Evolutionary conservation across 164 flowering plant species (phyloP), one percentile per base, ranked within the genome.

Genomic region (Vitis labrusca): DNA sequence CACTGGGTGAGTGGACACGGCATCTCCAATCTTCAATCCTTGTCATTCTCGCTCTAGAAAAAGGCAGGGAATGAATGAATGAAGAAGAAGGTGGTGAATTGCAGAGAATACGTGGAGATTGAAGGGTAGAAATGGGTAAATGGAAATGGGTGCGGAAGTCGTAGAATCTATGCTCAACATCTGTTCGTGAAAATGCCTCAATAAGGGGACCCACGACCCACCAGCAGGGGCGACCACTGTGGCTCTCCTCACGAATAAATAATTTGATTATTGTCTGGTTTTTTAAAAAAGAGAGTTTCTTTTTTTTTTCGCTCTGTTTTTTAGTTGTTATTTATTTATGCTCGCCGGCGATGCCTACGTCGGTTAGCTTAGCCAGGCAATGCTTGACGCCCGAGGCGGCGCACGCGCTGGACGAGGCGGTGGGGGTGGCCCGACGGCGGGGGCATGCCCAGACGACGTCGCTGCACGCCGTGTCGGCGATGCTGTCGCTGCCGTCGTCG

Each of bases 371-470:
- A 10, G 93, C 91, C 30, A 67, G 89, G 81, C 91, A 87, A 84
- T 89, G 93, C 81, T 71, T 89, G 16, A 84, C 91, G 0, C 62
- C 77, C 9, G 91, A 87, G 30, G 84, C 91, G 1, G 83, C 84
- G 6, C 73, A 71, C 61, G 85, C 84, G 13, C 82, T 89, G 1
- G 91, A 89, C 71, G 93, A 87, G 61, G 93, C 93, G 0, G 89
- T 85, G 44, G 69, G 77, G 5, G 85, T 87, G 47, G 91, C 93
- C 9, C 82, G 86, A 65, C 84, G 88, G 48, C 78, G 91, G 4
- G 78, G 79, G 10, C 91, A 89, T 68, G 72, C 78, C 4, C 93
- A 89, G 48, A 89, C 93, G 54, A 87, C 91, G 66, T 89, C 91
- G 56, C 88, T 89, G 4, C 93, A 87, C 66, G 84, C 85, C 37